phyloP scores from a whole-genome alignment of 495 filamentous ascomycete genomes.

The Lepraria neglecta region DNA sequence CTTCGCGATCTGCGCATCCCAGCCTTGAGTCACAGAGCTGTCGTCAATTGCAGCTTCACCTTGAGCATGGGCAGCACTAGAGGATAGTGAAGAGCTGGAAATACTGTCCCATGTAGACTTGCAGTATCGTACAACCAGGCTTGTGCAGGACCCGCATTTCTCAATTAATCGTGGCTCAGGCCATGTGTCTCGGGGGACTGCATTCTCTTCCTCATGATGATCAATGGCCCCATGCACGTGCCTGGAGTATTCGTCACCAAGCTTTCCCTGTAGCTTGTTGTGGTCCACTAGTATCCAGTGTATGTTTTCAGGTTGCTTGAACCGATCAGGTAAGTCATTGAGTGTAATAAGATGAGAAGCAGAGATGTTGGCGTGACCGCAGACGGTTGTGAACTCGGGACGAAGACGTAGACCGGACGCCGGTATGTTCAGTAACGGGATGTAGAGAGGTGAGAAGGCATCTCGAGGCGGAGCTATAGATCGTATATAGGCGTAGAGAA shows the following conservation, averaged over 20 bases:
- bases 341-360: conserved; percentile 39
- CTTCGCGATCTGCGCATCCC: conserved; percentile 59
- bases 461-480: conserved; percentile 43
- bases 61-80: conserved; percentile 34
- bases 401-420: conserved; percentile 63
- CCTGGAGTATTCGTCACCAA: conserved; percentile 37
- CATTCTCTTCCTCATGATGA: conserved; percentile 79
- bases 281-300: conserved; percentile 80
- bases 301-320: conserved; percentile 32
- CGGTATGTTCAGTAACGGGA: conserved; percentile 75
- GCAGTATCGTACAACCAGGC: conserved; percentile 63
- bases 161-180: conserved; percentile 57
- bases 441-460: conserved; percentile 51
- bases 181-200: conserved; percentile 43
- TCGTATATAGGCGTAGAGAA: conserved; percentile 81
- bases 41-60: conserved; percentile 15
- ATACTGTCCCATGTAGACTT: conserved; percentile 49
- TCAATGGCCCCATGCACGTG: conserved; percentile 74
- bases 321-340: conserved; percentile 36
- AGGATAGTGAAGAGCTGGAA: conserved; percentile 27
- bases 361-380: conserved; percentile 34
- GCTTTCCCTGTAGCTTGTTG: conserved; percentile 61
- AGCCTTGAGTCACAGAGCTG: conserved; percentile 32
- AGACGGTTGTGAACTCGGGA: conserved; percentile 62
- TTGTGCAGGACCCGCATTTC: conserved; percentile 70